Evolutionary conservation across 306 rosid genomes (phyloP).

Genomic region (Pterocarpus santalinus): DNA sequence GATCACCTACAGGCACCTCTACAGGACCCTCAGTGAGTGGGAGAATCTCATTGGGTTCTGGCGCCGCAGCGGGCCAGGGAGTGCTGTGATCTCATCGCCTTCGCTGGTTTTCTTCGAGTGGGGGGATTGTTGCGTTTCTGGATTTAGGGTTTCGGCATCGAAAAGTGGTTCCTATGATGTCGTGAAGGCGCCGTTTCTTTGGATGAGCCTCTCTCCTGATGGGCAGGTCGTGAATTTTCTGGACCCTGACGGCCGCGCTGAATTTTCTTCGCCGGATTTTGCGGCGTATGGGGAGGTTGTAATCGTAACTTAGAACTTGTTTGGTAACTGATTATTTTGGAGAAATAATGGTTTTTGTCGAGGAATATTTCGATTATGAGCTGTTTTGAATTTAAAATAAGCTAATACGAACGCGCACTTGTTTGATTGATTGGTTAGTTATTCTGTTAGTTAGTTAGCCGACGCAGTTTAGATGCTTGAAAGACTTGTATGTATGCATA

Average conservation of each 20-base stretch:
- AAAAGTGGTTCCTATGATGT: conserved; percentile 60
- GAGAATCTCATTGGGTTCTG: conserved; percentile 89
- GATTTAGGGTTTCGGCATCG: conserved; percentile 79
- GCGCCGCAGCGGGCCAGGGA: conserved; percentile 78
- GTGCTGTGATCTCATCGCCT: conserved; percentile 54
- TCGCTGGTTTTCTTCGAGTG: conserved; percentile 86
- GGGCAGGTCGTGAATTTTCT: conserved; percentile 66
- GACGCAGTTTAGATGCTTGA: no score
- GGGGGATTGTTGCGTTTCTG: conserved; percentile 72
- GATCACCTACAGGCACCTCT: conserved; percentile 65
- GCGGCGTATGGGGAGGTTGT: not conserved
- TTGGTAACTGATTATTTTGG: not conserved
- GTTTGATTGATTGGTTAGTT: no score
- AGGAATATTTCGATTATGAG: not conserved
- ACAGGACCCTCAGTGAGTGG: conserved; percentile 71
- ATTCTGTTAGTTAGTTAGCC: not conserved
- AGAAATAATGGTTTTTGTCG: not conserved
- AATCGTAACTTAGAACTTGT: not conserved
- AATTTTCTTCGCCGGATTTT: conserved; percentile 21
- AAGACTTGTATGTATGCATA: no score
- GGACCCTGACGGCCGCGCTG: conserved; percentile 68
- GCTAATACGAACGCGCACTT: not conserved
- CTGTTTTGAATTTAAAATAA: not conserved
- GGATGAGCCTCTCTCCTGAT: conserved; percentile 70
- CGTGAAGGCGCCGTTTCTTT: conserved; percentile 73